Base-by-base conservation (phyloP, 768 basidiomycete species). In the Sistotremastrum niveocremeum region DNA sequence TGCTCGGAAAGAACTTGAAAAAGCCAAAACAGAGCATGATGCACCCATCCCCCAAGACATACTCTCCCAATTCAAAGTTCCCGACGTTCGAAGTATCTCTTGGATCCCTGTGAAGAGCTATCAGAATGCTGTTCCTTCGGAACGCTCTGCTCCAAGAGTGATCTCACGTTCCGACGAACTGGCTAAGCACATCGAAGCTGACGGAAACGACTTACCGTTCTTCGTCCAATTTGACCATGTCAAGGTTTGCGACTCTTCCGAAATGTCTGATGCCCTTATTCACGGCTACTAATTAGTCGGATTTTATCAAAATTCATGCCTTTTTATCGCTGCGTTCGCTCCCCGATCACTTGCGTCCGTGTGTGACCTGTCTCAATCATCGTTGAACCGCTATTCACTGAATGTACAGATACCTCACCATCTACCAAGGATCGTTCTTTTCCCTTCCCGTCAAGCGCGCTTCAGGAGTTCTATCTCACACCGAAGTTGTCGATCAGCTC, bases 151-250 rank as follows among this genome's bases (percentile, higher is more conserved):
- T 41, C 54, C 61, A 40, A 49, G 51, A 7, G 46, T 59, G 9
- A 50, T 57, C 4, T 49, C 58, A 4, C 62, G 64, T 39, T 62
- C 65, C 34, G 62, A 65, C 5, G 66, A 68, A 5, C 67, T 95
- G 20, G 67, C 72, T 46, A 67, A 68, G 48, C 75, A 84, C 56
- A 67, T 99, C 29, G 68, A 75, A 44, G 59, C 65, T 3, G 90
- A 95, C 52, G 82, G 81, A 3, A 58, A 69, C 2, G 59, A 72
- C 3, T 59, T 93, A 34, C 79, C 94, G 5, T 93, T 90, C 65
- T 93, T 91, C 59, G 77, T 94, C 7, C 83, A 95, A 57, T 99
- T 88, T 56, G 85, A 95, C 55, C 87, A 93, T 60, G 89, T 94
- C 41, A 76, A 89, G 68, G 91, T 85, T 42, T 11, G 30, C 43